Base-by-base conservation (phyloP, 441 rosid genomes). In the Erysimum pusillum region DNA sequence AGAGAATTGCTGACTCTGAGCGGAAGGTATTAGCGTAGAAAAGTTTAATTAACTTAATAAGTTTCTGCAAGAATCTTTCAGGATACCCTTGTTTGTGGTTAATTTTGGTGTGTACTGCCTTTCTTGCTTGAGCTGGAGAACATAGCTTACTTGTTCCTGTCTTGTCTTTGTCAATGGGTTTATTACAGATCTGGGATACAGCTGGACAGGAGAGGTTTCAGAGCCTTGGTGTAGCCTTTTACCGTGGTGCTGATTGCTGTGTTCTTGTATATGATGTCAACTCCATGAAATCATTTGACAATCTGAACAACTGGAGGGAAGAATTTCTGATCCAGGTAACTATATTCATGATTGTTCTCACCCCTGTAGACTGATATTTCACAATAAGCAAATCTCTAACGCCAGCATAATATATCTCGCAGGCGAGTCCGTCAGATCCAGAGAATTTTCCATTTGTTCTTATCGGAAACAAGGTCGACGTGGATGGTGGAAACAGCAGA, bases 131-230 rank as follows among this genome's bases (percentile, higher is more conserved):
- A 41, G 54, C 28, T 28, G 44, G 14, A 49, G 6, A 61, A 48
- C 38, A 39, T 64, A 57, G 13, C 64, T 78, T 32, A 63, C 11
- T 9, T 63, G 49, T 74, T 69, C 32, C 5, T 56, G 35, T 15
- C 46, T 28, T 7, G n/a, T 41, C 64, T 74, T 15, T 73, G 70
- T 17, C 52, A 44, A 67, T 73, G 60, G 41, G 11, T 61, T 53
- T 42, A 49, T 77, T 60, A 31, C 72, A 90, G 96, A 90, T 90
- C 72, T 90, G 96, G 96, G 96, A 90, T 78, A 90, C 96, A 35
- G 96, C 96, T 71, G 96, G 96, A 42, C 96, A 90, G 79, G 96
- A 90, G 73, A 86, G 96, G 83, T 90, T 90, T 81, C 96, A 90
- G 78, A 90, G 96, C 78, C 85, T 90, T 57, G 96, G 96, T 53